phyloP scores from a whole-genome alignment of 495 filamentous ascomycete species.

The Annulohypoxylon maeteangense region DNA sequence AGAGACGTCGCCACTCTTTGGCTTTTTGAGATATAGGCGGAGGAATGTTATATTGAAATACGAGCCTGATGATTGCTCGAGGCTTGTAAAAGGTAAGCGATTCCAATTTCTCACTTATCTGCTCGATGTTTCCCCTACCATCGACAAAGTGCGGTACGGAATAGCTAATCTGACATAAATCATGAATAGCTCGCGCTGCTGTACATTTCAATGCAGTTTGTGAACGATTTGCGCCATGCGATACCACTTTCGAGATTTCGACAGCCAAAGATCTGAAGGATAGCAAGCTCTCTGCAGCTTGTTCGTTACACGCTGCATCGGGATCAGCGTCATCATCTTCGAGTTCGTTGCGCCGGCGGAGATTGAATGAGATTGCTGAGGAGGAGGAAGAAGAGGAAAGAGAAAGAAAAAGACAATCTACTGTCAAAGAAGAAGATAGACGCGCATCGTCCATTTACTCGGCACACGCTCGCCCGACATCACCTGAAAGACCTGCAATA shows the following conservation, averaged over 20 bases:
- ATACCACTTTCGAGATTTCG: constrained; percentile 79
- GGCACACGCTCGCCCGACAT: constrained; percentile 16
- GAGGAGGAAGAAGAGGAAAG: constrained; percentile 73
- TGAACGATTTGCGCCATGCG: constrained; percentile 88
- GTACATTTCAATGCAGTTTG: constrained; percentile 91
- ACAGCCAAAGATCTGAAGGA: constrained; percentile 84
- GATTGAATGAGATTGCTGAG: constrained; percentile 90
- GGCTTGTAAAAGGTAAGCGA: constrained; percentile 84
- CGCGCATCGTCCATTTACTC: constrained; percentile 45
- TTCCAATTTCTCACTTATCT: neutral
- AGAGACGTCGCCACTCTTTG: constrained; percentile 88
- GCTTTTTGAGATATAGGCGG: constrained; percentile 88
- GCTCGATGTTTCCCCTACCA: neutral
- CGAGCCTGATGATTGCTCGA: constrained; percentile 87
- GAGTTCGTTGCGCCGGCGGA: constrained; percentile 77
- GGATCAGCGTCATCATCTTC: constrained; percentile 88
- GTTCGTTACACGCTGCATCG: constrained; percentile 88
- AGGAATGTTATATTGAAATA: constrained; percentile 93
- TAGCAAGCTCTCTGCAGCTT: constrained; percentile 85
- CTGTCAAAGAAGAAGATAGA: constrained; percentile 54
- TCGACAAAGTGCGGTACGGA: neutral
- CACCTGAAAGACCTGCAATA: constrained; percentile 35
- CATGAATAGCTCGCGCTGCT: constrained; percentile 78
- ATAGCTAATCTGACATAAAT: constrained; percentile 26
- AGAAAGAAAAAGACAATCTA: constrained; percentile 60